These are phyloP conservation scores for Toxoplasma gondii DNA, from an alignment of 169 alveolate genomes.

Conservation along the genomic window DNA sequence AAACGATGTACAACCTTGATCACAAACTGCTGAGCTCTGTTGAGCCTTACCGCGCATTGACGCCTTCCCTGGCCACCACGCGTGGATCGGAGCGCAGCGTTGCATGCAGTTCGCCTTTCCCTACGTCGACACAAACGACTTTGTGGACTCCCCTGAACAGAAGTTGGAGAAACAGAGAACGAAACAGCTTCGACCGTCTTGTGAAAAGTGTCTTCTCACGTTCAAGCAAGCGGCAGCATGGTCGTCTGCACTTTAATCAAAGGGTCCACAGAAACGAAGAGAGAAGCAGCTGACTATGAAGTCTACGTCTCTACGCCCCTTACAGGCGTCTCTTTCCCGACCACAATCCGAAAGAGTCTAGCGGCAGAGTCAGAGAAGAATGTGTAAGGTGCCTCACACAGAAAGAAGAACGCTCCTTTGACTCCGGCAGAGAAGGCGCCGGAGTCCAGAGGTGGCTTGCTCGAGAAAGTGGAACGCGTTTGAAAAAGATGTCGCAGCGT, in stretches of 20 bases:
- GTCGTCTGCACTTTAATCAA: neutral
- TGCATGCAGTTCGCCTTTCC: constrained; percentile 16
- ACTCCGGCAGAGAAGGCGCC: too few relatives aligned
- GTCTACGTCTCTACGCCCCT: too few relatives aligned
- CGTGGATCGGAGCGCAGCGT: neutral
- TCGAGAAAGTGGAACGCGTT: too few relatives aligned
- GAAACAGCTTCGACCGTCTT: neutral
- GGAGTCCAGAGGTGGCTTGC: too few relatives aligned
- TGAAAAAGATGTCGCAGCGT: too few relatives aligned
- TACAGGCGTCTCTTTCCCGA: too few relatives aligned
- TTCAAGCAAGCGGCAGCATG: neutral
- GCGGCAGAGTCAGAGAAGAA: too few relatives aligned
- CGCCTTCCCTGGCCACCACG: constrained; percentile 2
- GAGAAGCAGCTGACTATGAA: neutral
- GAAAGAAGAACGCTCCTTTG: too few relatives aligned
- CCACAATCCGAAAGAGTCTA: too few relatives aligned
- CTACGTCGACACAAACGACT: constrained; percentile 30
- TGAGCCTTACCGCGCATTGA: constrained; percentile 18
- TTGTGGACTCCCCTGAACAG: neutral
- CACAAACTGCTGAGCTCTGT: too few relatives aligned
- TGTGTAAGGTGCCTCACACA: too few relatives aligned
- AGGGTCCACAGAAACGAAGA: neutral
- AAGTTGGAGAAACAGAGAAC: neutral
- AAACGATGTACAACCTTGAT: too few relatives aligned
- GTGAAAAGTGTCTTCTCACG: neutral